A percentile compares a stretch with the other conserved stretches of the same genome.
These are phyloP conservation scores for Trichoderma koningiopsis DNA, from an alignment of 2,329 filamentous ascomycete species.

Conservation along the genomic window DNA sequence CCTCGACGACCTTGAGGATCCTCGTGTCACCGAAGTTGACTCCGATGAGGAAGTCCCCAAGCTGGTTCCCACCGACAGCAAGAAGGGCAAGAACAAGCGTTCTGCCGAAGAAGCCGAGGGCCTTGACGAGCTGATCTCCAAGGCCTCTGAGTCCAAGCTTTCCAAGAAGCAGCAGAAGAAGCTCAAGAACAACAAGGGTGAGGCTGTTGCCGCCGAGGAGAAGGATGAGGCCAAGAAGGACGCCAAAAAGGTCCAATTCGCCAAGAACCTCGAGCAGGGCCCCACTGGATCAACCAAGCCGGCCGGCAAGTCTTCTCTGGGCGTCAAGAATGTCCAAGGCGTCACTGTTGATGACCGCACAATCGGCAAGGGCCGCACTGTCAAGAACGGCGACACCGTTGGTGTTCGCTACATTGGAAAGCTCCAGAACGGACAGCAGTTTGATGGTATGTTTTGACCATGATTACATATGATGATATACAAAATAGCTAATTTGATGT, in stretches of 20 bases:
- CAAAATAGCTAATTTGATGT: slow-evolving; percentile 19
- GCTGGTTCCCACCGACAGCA: slow-evolving; percentile 52
- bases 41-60: slow-evolving; percentile 73
- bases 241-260: slow-evolving; percentile 94
- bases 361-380: slow-evolving; percentile 77
- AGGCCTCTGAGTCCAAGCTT: slow-evolving; percentile 74
- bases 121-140: slow-evolving; percentile 84
- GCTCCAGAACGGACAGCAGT: slow-evolving; percentile 89
- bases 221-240: slow-evolving; percentile 65
- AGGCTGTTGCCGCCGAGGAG: slow-evolving; percentile 68
- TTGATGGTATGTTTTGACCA: slow-evolving; percentile 70
- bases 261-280: slow-evolving; percentile 97
- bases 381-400: slow-evolving; percentile 88
- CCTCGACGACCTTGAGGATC: slow-evolving; percentile 75
- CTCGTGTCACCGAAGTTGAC: slow-evolving; percentile 81
- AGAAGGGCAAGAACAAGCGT: slow-evolving; percentile 93
- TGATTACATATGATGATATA: slow-evolving; percentile 28
- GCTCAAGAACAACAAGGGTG: slow-evolving; percentile 96
- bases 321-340: slow-evolving; percentile 80
- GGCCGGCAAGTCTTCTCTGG: slow-evolving; percentile 53
- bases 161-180: slow-evolving; percentile 99
- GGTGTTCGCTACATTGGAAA: slow-evolving; percentile 99
- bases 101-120: slow-evolving; percentile 72
- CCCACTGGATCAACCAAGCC: slow-evolving; percentile 69
- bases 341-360: slow-evolving; percentile 97